These are phyloP conservation scores for Rhodotorula sp. DNA, from an alignment of 1,284 basidiomycete genomes.

Conservation along the genomic window DNA sequence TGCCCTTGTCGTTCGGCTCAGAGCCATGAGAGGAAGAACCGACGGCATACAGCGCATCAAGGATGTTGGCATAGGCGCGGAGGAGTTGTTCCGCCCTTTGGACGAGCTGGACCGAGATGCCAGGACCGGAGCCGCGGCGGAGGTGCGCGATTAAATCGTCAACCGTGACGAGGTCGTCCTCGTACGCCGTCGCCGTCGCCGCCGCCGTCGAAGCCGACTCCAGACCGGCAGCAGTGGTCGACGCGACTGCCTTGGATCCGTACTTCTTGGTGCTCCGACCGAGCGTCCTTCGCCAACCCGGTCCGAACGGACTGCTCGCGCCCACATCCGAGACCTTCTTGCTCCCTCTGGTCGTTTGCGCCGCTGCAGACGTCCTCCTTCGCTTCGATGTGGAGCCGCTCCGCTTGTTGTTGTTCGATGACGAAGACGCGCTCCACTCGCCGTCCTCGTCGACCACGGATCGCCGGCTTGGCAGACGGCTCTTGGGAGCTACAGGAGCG, in stretches of 20 bases:
- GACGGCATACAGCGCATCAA: background rate
- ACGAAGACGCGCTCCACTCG: background rate
- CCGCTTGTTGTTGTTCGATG: background rate
- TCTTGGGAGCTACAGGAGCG: background rate
- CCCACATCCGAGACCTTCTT: background rate
- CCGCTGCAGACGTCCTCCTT: background rate
- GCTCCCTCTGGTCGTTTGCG: background rate
- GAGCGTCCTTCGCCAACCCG: background rate
- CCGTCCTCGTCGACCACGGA: background rate
- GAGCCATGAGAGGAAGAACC: background rate
- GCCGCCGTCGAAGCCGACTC: background rate
- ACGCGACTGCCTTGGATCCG: background rate
- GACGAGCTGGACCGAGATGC: background rate
- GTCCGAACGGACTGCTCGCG: slow-evolving; percentile 10
- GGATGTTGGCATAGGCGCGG: slow-evolving; percentile 16
- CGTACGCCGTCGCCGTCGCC: background rate
- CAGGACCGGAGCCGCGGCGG: background rate
- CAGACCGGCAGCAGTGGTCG: background rate
- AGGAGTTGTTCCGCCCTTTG: background rate
- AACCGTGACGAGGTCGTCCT: background rate
- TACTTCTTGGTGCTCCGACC: background rate
- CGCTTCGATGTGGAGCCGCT: background rate
- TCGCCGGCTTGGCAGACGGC: background rate
- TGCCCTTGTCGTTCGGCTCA: background rate
- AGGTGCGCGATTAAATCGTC: background rate